Base-by-base conservation (phyloP, 495 filamentous ascomycete genomes). In the Bacidia gigantensis region DNA sequence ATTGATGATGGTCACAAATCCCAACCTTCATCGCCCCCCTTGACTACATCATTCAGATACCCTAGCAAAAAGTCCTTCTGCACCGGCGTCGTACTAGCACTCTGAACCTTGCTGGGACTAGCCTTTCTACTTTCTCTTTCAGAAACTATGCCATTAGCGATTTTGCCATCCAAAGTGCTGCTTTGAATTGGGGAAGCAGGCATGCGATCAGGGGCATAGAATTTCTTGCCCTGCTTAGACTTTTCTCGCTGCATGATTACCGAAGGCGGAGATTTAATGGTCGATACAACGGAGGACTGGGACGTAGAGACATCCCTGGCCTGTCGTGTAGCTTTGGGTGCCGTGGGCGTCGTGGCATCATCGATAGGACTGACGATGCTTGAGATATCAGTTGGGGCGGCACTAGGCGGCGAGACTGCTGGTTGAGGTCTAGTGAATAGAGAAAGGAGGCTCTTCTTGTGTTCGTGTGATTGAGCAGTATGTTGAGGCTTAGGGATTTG, bases 31-130 rank as follows among this genome's bases (percentile, higher is more conserved):
- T 42, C 51, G 53, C 21, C 50, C 53, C 43, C 50, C 39, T 54
- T 73, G 1, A 75, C 78, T 44, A 83, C 74, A 50, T 72, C 73
- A 56, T 79, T 74, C 61, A 95, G 65, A 65, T 87, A 93, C 9
- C 79, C 82, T 46, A 92, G 67, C 58, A 93, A 67, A 57, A 93
- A 93, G n/a, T 75, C 77, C 59, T 82, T 81, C 58, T 93, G 79
- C 9, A 73, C 79, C 1, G 80, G 75, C 2, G 79, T 83, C n/a
- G 80, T 82, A 35, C 81, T 75, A 21, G 81, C 69, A 32, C 70
- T 68, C 42, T 70, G 67, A 32, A 67, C 72, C 14, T 70, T 72
- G 32, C 68, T 66, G 23, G 73, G 64, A 25, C 73, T 69, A 0
- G 65, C 56, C 11, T 63, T 62, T 29, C 59, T 65, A 51, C 47